Base-by-base conservation (phyloP, 2,329 filamentous ascomycete species). In the Cadophora sp. region DNA sequence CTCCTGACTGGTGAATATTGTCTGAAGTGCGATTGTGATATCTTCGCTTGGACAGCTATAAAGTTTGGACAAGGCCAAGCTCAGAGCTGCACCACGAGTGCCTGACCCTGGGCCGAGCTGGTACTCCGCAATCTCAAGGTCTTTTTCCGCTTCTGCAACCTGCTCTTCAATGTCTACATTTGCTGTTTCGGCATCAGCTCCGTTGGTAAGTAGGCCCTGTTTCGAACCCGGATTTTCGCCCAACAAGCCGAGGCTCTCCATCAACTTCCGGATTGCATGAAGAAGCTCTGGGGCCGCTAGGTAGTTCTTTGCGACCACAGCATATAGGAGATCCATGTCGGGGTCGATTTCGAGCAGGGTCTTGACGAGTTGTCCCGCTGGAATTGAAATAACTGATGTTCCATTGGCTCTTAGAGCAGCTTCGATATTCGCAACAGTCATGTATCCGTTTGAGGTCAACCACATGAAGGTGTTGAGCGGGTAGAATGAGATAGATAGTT, bases 21-120 rank as follows among this genome's bases (percentile, higher is more conserved):
- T 82, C 48, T 90, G 88, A 53, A 95, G 83, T 3, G 87, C 86
- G 62, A 85, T 83, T 56, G 91, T 85, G 50, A 91, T 89, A 1
- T 83, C 79, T 0, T 82, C 74, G 4, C 84, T 80, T 4, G 91
- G 87, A 71, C 91, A 91, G 24, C 84, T 84, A 76, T 88, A 89
- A 4, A 95, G 84, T 75, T 91, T 91, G 59, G 86, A 85, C 58
- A 94, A 87, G 0, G 91, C 89, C 18, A 89, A 81, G 27, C 89
- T 90, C 13, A 94, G 80, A 5, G 89, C 87, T 55, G 86, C 83
- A 51, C 87, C 87, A 39, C 90, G 87, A 63, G 86, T 83, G 68
- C 85, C 84, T 51, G 88, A 85, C 36, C 90, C 88, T 71, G 88
- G 84, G 60, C 88, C 85, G 4, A 93, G 81, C 69, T 91, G 87